Evolutionary conservation across 305 asterid species (phyloP).

Genomic region (Fraxinus nigra): DNA sequence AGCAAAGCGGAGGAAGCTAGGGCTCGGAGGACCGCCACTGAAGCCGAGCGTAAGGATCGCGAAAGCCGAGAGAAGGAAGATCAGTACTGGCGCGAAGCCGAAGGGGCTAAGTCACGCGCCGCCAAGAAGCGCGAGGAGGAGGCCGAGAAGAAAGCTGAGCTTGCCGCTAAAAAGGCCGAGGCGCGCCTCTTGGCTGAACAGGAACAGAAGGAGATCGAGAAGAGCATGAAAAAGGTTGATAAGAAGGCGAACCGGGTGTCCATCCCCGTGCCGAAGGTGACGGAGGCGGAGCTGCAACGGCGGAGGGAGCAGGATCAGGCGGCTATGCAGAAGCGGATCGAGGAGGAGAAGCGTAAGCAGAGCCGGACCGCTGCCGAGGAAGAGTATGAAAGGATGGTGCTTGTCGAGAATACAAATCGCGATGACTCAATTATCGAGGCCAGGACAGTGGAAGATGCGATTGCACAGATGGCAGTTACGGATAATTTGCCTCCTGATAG

Average conservation of each 20-base stretch:
- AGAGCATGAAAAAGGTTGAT: conserved; percentile 69
- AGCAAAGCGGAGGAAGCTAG: conserved; percentile 89
- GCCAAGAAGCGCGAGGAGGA: conserved; percentile 92
- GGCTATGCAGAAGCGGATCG: conserved; percentile 50
- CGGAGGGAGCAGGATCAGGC: conserved; percentile 78
- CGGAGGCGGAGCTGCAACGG: conserved; percentile 72
- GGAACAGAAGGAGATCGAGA: conserved; percentile 80
- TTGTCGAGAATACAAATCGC: conserved; percentile 66
- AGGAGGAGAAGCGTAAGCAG: conserved; percentile 75
- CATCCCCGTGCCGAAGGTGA: conserved; percentile 76
- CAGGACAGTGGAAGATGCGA: conserved; percentile 72
- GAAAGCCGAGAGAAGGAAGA: conserved; percentile 78
- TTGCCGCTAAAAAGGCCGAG: conserved; percentile 75
- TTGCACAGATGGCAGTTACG: conserved; percentile 61
- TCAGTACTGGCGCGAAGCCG: conserved; percentile 91
- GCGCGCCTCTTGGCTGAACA: conserved; percentile 78
- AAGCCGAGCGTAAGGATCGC: conserved; percentile 78
- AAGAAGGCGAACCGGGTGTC: conserved; percentile 78
- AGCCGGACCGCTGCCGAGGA: conserved; percentile 73
- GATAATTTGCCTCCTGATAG: conserved; percentile 65
- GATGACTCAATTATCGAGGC: conserved; percentile 80
- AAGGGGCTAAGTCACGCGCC: conserved; percentile 82
- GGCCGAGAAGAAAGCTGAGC: conserved; percentile 79
- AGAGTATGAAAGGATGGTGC: conserved; percentile 78
- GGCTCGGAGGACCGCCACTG: conserved; percentile 66